Evolutionary conservation across 1,139 yeast species (phyloP), one percentile per base, ranked within the genome.

Genomic region (Candida pseudoviswanathii): DNA sequence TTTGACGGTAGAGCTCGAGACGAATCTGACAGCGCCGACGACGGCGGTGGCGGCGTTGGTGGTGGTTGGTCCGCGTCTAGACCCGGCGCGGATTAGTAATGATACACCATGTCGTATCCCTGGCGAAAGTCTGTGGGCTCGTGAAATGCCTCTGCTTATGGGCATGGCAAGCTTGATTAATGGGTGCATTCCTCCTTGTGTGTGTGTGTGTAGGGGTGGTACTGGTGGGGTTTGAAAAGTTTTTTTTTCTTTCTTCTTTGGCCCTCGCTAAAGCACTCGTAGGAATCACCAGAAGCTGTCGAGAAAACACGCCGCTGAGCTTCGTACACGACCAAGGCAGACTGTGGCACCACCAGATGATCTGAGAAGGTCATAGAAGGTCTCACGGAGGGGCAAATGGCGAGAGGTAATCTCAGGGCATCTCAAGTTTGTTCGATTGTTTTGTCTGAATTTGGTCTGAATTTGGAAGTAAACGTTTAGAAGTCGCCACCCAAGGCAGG

Each of bases 1-100:
- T 34, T 57, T 57, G 25, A 73, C 68, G 36, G 75, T 52, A 16
- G 58, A 52, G 30, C 45, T 49, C n/a, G 59, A 56, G 10, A 50
- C 53, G 29, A 41, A 42, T 46, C 56, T 47, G 10, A 22, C 40
- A 36, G 16, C 16, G 16, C 16, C 16, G 16, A 16, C 16, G 16
- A 16, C 16, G 16, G 16, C 16, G 16, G 16, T 16, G 16, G 16
- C 16, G 16, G 16, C 16, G 16, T 16, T 8, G 16, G 40, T 8
- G 9, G 26, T 21, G 9, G 37, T 33, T 33, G 37, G 21, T 33
- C 37, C 21, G 22, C 22, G 37, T 16, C 5, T 21, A 32, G 27
- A 5, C 29, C 10, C 24, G 10, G 29, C 27, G 16, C 40, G 8
- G 16, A 7, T 8, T 10, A 32, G 11, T 10, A 10, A 32, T 32